A percentile compares a stretch with the other conserved stretches of the same genome.
These are phyloP conservation scores for Globisporangium parvum DNA, from an alignment of 352 stramenopile genomes.

Conservation along the genomic window DNA sequence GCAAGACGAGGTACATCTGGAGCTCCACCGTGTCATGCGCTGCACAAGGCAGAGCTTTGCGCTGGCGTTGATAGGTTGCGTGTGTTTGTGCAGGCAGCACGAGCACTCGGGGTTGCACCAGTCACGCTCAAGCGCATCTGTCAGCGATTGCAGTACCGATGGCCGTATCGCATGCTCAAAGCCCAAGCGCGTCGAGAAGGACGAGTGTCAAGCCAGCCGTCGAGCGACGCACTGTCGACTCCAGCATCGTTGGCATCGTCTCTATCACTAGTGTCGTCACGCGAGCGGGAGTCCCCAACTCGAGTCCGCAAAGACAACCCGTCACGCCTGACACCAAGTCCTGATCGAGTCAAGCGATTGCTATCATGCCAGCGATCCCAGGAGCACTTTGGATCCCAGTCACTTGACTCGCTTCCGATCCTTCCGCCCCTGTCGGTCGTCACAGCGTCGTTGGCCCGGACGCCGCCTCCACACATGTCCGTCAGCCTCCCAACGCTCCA, in stretches of 20 bases:
- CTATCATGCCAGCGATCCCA: too few relatives aligned
- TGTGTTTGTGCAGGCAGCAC: slow-evolving; percentile 24
- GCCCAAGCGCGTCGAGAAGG: slow-evolving; percentile 25
- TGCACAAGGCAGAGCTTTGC: too few relatives aligned
- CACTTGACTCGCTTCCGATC: not conserved
- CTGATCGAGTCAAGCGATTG: too few relatives aligned
- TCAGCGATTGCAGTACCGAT: slow-evolving; percentile 31
- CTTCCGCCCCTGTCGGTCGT: not conserved
- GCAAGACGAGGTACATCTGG: slow-evolving; percentile 35
- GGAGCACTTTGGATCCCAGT: not conserved
- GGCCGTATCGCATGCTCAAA: slow-evolving; percentile 45
- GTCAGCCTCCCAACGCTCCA: not conserved
- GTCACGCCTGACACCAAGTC: too few relatives aligned
- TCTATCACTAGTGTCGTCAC: too few relatives aligned
- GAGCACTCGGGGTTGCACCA: slow-evolving; percentile 27
- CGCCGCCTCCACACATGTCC: not conserved
- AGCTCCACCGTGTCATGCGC: too few relatives aligned
- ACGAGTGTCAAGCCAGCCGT: not conserved
- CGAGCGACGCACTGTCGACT: not conserved
- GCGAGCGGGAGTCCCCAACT: too few relatives aligned
- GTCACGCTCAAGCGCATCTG: slow-evolving; percentile 73
- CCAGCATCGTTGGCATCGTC: too few relatives aligned
- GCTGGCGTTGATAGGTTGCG: not conserved
- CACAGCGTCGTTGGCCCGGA: not conserved
- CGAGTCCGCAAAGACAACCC: too few relatives aligned